Conservation (phyloP, 2,329 filamentous ascomycete species). For the Fusarium sp. region DNA sequence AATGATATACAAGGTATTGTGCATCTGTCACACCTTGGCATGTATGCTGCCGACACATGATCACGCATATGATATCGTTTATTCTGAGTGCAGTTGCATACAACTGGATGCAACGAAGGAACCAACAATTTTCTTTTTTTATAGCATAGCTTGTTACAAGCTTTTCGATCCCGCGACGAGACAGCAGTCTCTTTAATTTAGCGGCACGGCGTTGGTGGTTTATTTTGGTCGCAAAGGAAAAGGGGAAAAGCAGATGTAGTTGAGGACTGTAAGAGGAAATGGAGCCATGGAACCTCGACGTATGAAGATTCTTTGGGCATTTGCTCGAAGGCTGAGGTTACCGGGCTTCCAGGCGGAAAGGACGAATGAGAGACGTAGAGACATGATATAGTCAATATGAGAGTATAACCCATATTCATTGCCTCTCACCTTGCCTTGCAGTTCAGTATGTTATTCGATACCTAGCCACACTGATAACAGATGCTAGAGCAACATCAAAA, state of each 20-base stretch:
- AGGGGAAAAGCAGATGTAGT: conserved; percentile 18
- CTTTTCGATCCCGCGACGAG: conserved; percentile 44
- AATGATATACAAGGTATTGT: not conserved
- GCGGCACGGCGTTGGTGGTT: conserved; percentile 47
- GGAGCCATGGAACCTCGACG: not conserved
- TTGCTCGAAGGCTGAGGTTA: not conserved
- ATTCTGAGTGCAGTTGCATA: not conserved
- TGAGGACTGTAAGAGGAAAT: not conserved
- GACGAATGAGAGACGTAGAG: conserved; percentile 10
- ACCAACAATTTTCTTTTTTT: conserved; percentile 24
- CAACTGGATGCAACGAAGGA: conserved; percentile 3
- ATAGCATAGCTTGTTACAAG: conserved; percentile 24
- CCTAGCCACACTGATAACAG: not conserved
- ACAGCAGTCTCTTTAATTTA: conserved; percentile 41
- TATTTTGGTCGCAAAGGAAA: conserved; percentile 34
- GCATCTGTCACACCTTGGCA: not conserved
- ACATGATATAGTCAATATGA: conserved; percentile 25
- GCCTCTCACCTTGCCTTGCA: not conserved
- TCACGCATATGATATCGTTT: not conserved
- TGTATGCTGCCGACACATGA: not conserved
- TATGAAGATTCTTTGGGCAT: not conserved
- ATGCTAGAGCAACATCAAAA: not conserved
- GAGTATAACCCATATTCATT: conserved; percentile 1
- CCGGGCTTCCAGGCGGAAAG: not conserved
- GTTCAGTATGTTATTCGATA: not conserved